Conservation (phyloP, 2,329 filamentous ascomycete genomes). For the Fusarium circinatum region DNA sequence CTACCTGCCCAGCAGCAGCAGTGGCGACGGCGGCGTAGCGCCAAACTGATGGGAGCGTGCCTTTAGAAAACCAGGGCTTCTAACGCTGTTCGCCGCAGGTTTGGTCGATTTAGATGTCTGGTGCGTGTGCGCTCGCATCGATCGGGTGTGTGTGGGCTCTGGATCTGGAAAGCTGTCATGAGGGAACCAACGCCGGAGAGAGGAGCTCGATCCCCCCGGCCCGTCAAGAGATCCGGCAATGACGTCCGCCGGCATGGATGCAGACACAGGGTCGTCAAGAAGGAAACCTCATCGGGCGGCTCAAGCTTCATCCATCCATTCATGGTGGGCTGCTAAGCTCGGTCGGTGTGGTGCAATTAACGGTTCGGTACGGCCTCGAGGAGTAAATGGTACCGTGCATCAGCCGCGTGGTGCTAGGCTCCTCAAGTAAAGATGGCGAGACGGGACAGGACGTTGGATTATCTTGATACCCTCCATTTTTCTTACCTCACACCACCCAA, state of each 20-base stretch:
- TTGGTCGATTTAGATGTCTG: conserved; percentile 30
- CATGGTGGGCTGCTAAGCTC: conserved; percentile 16
- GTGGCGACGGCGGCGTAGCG: conserved; percentile 13
- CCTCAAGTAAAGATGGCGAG: conserved; percentile 26
- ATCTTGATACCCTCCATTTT: conserved; percentile 40
- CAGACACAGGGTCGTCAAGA: conserved; percentile 17
- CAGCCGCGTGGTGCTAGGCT: conserved; percentile 35
- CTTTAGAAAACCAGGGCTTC: conserved; percentile 11
- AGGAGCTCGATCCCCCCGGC: conserved; percentile 31
- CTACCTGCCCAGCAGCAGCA: not conserved
- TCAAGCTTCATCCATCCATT: conserved; percentile 7
- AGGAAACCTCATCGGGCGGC: conserved; percentile 12
- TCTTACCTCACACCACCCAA: conserved; percentile 32
- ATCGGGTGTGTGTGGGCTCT: conserved; percentile 37
- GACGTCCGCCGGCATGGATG: conserved; percentile 31
- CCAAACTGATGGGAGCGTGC: conserved; percentile 21
- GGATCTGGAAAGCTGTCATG: conserved; percentile 39
- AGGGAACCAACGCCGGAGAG: conserved; percentile 31
- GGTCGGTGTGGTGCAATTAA: conserved; percentile 29
- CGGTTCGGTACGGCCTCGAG: conserved; percentile 20
- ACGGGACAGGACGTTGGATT: conserved; percentile 30
- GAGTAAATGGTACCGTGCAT: conserved; percentile 19
- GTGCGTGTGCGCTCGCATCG: conserved; percentile 32
- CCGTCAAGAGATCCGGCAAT: conserved; percentile 35
- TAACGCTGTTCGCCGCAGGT: conserved; percentile 17